Evolutionary conservation across 2,329 filamentous ascomycete species (phyloP), one percentile per base, ranked within the genome.

Genomic region (Drechslerella dactyloides): DNA sequence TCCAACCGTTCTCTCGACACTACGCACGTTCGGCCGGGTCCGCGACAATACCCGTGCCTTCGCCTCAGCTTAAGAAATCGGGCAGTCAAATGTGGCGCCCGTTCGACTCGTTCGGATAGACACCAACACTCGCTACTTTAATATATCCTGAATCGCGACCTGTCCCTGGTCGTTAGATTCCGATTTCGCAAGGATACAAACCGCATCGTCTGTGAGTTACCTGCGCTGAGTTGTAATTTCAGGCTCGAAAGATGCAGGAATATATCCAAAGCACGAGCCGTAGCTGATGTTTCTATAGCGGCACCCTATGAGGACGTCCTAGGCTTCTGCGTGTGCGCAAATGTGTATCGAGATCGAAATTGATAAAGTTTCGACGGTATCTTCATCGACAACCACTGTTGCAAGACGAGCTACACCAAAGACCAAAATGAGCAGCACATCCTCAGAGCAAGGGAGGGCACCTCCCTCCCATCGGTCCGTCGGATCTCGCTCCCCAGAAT

Each of bases 321-420:
- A 60, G 56, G 27, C 33, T 30, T 19, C 21, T 59, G n/a, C n/a
- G 19, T 51, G 50, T 15, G n/a, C 17, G 60, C 56, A 60, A 61
- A 72, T 72, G 68, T 72, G 68, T 56, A 60, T 72, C 51, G 68
- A 72, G 60, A 65, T 72, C 51, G 68, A 72, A 52, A 65, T 72
- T 44, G 68, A 72, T 53, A 72, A 72, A 72, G 68, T 65, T 55
- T 65, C 68, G 42, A 65, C 68, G 27, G 59, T 64, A 50, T 70
- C 66, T 21, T 64, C 66, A 60, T 72, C 66, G 54, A 72, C 66
- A 1, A 72, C 66, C 13, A 55, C 60, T 40, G 60, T 65, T 52
- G 60, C 56, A 15, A 65, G 60, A 60, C 64, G 68, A 72, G 60
- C 60, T 37, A 55, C 54, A 23, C 30, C 52, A 19, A 72, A 65